Evolutionary conservation across 257 asterid genomes (phyloP), one percentile per base, ranked within the genome.

Genomic region (Solanum appendiculatum): DNA sequence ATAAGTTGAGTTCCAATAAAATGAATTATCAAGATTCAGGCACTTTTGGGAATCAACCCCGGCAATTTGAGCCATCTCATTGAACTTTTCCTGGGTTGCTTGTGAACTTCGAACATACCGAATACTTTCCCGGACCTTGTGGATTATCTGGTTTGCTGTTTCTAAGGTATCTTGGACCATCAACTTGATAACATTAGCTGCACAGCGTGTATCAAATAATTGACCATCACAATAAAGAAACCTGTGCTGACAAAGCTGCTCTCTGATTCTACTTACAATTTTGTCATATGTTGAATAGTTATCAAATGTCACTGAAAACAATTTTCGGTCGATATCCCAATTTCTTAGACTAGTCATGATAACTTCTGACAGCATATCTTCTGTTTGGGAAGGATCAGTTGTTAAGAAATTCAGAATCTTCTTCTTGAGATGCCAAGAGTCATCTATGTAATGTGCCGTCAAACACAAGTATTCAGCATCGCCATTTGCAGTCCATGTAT

Each of bases 201-300:
- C 98, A 88, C 98, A 95, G 8, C 97, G 92, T 63, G 94, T 94
- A 87, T 95, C 99, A 89, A 97, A 94, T 34, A 97, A 90, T 87
- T 97, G 96, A 29, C 99, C 99, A 85, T 97, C 97, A 86, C 97
- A 94, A 92, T 94, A 90, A 36, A 97, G 98, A 88, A 93, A 94
- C 88, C 93, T 91, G 85, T 93, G 93, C 89, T 95, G 97, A 87
- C 95, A 92, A 82, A 97, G 93, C 75, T 92, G 96, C 89, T 95
- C 98, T 83, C 98, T 91, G 87, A 97, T 92, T 91, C 90, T 92
- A 82, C 89, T 86, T 39, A 95, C 92, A 91, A 92, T 87, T 86
- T 91, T 92, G 85, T 97, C 99, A 88, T 94, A 92, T 64, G 88
- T 58, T 4, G 92, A 87, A 51, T 85, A 88, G 78, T 92, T 92